Conservation (phyloP, 192 early-diverging fungal species). For the Podila epigama region DNA sequence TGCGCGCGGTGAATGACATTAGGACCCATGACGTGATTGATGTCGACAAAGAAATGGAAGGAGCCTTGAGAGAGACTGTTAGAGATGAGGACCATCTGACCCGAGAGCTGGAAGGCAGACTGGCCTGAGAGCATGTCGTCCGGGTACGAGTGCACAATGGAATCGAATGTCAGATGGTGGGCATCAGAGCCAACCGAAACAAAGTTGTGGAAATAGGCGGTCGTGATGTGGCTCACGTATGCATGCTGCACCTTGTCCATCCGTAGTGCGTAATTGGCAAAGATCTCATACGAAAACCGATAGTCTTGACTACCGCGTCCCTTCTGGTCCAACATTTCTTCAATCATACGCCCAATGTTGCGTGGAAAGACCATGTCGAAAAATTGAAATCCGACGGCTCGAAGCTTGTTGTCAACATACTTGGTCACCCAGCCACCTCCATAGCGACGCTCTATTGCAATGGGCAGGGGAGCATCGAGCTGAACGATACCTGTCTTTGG, state of each 20-base stretch:
- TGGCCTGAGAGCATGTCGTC: constrained; percentile 52
- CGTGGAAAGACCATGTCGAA: constrained; percentile 41
- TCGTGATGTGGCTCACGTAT: constrained; percentile 44
- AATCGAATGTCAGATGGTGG: constrained; percentile 45
- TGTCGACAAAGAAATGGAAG: constrained; percentile 54
- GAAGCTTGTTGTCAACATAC: constrained; percentile 42
- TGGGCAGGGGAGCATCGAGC: constrained; percentile 52
- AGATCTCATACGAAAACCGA: constrained; percentile 54
- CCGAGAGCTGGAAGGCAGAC: constrained; percentile 58
- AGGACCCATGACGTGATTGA: constrained; percentile 52
- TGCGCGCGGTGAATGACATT: constrained; percentile 48
- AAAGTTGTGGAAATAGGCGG: constrained; percentile 56
- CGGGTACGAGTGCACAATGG: constrained; percentile 38
- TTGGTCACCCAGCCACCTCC: constrained; percentile 53
- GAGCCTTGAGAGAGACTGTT: constrained; percentile 49
- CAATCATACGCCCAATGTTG: constrained; percentile 32
- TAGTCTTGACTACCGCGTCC: constrained; percentile 51
- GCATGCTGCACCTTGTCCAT: constrained; percentile 48
- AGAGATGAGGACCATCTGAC: constrained; percentile 50
- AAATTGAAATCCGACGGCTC: constrained; percentile 44
- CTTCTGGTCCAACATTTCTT: constrained; percentile 49
- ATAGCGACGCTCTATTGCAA: constrained; percentile 35
- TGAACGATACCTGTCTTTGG: constrained; percentile 21
- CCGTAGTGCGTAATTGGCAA: constrained; percentile 50
- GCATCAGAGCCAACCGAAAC: constrained; percentile 32